phyloP scores from a whole-genome alignment of 306 rosid species.

The Morella rubra region DNA sequence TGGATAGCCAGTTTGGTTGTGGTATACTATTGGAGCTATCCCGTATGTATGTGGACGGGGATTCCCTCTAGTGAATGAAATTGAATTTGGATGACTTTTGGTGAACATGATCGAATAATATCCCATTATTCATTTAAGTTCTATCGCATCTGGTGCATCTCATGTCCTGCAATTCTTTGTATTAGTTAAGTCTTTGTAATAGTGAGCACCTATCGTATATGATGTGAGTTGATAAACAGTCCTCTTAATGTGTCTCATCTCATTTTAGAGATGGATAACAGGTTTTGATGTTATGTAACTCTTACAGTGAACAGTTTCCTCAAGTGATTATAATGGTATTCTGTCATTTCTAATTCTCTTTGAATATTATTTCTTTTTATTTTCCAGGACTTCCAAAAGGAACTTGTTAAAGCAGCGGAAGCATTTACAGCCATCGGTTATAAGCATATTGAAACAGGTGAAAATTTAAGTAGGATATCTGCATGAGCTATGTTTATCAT shows the following conservation, averaged over 20 bases:
- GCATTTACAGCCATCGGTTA: constrained; percentile 73
- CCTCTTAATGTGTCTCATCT: no score
- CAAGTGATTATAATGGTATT: background rate
- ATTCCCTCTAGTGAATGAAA: background rate
- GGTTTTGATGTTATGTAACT: background rate
- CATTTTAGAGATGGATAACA: no score
- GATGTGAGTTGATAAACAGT: no score
- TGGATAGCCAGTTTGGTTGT: no score
- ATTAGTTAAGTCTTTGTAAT: no score
- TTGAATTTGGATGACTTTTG: background rate
- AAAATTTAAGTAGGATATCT: constrained; percentile 26
- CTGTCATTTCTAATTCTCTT: background rate
- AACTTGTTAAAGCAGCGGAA: constrained; percentile 88
- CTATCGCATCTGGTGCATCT: background rate
- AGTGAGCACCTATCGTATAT: no score
- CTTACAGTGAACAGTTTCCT: background rate
- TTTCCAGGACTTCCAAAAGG: constrained; percentile 91
- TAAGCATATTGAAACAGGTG: constrained; percentile 96
- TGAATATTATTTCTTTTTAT: constrained; percentile 8
- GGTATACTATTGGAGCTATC: background rate
- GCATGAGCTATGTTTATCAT: background rate
- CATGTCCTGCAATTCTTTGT: no score
- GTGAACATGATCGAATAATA: background rate
- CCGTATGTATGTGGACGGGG: background rate
- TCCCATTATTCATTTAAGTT: background rate